These are phyloP conservation scores for Telfairia occidentalis DNA, from an alignment of 331 rosid species.

Conservation along the genomic window DNA sequence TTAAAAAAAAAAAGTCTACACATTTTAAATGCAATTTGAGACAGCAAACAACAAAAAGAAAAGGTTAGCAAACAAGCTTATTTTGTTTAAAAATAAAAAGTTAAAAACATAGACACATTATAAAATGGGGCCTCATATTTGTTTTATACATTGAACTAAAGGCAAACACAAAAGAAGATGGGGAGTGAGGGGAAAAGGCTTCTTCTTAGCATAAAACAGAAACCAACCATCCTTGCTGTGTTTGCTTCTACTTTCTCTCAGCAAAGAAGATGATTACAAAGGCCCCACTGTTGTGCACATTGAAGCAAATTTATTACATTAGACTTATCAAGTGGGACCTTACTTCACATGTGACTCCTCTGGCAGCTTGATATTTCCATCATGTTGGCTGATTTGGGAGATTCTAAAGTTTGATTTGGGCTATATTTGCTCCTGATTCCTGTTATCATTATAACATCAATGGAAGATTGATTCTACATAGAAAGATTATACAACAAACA, in stretches of 20 bases:
- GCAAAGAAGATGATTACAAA: constrained; percentile 38
- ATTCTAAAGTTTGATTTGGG: constrained; percentile 27
- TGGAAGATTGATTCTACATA: constrained; percentile 14
- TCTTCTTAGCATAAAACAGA: not conserved
- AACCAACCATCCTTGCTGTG: constrained; percentile 43
- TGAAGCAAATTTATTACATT: constrained; percentile 19
- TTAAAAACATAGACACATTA: not conserved
- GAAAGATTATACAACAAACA: not conserved
- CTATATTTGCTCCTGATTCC: constrained; percentile 22
- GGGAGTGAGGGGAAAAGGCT: not conserved
- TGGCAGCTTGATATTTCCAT: constrained; percentile 36
- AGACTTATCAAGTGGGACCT: constrained; percentile 24
- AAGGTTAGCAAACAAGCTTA: not conserved
- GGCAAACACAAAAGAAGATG: constrained; percentile 6
- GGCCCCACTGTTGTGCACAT: constrained; percentile 28
- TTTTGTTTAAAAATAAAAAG: not conserved
- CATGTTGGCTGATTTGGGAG: constrained; percentile 33
- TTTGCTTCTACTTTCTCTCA: constrained; percentile 35
- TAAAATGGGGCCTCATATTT: not conserved
- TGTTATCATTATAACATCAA: constrained; percentile 16
- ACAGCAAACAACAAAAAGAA: not conserved
- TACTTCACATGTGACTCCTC: constrained; percentile 36
- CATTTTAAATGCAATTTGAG: not conserved
- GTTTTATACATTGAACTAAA: constrained; percentile 5
- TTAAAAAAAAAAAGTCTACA: not conserved